Conservation (phyloP, 2,329 filamentous ascomycete genomes). For the Alternaria panax region DNA sequence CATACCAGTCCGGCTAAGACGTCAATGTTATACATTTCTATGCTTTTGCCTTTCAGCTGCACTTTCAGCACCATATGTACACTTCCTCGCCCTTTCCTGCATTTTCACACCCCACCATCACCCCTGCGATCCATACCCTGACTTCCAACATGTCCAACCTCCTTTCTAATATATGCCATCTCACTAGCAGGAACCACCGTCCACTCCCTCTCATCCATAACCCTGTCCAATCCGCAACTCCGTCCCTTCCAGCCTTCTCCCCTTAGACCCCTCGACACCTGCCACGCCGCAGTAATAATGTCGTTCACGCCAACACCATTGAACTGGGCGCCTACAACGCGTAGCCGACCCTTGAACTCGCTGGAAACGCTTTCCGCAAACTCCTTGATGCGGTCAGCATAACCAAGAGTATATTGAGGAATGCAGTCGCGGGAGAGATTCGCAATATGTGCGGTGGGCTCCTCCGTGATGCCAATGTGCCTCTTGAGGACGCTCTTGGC, state of each 20-base stretch:
- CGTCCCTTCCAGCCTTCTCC: slow-evolving; percentile 41
- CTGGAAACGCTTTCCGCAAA: slow-evolving; percentile 63
- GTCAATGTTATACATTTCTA: background rate
- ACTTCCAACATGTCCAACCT: background rate
- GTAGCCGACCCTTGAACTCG: slow-evolving; percentile 68
- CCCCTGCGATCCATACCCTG: slow-evolving; percentile 4
- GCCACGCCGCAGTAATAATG: slow-evolving; percentile 63
- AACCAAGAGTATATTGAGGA: slow-evolving; percentile 87
- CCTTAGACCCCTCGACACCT: slow-evolving; percentile 55
- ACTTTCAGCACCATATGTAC: background rate
- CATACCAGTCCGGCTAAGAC: background rate
- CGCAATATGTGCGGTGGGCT: slow-evolving; percentile 68
- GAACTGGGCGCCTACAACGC: slow-evolving; percentile 63
- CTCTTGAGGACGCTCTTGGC: slow-evolving; percentile 73
- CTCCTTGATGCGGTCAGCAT: slow-evolving; percentile 67
- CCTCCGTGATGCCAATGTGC: slow-evolving; percentile 74
- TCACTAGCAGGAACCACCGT: slow-evolving; percentile 15
- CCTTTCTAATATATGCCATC: slow-evolving; percentile 16
- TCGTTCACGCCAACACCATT: slow-evolving; percentile 60
- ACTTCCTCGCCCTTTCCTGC: background rate
- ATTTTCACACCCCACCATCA: slow-evolving; percentile 7
- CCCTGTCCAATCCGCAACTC: slow-evolving; percentile 36
- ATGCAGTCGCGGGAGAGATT: slow-evolving; percentile 76
- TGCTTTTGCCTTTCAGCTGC: background rate
- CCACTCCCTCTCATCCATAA: slow-evolving; percentile 26